Conservation (phyloP, 2,329 filamentous ascomycete species). For the Ilyonectria robusta region DNA sequence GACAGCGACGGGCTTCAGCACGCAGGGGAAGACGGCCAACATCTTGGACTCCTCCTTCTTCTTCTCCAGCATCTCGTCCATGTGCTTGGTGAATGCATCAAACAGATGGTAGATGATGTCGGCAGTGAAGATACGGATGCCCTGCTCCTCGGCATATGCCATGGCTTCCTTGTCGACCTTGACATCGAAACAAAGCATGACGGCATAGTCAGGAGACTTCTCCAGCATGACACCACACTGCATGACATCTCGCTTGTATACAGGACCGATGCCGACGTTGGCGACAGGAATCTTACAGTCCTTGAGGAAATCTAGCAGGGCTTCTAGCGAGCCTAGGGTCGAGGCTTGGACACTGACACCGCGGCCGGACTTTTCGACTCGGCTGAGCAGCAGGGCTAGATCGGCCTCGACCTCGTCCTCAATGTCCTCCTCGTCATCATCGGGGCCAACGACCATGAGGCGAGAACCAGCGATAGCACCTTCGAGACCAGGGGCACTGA, state of each 20-base stretch:
- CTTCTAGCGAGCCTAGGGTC: slow-evolving; percentile 96
- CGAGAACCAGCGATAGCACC: slow-evolving; percentile 96
- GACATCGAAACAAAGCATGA: slow-evolving; percentile 99
- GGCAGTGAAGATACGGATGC: slow-evolving; percentile 97
- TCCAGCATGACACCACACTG: slow-evolving; percentile 96
- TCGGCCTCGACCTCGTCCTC: slow-evolving; percentile 97
- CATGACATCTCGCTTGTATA: slow-evolving; percentile 98
- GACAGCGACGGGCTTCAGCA: slow-evolving; percentile 88
- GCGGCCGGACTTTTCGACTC: slow-evolving; percentile 91
- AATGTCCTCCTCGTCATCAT: slow-evolving; percentile 97
- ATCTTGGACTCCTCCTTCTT: slow-evolving; percentile 98
- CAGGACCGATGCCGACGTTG: slow-evolving; percentile 96
- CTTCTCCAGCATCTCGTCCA: slow-evolving; percentile 87
- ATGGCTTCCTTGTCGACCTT: slow-evolving; percentile 98
- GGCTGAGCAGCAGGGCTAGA: slow-evolving; percentile 89
- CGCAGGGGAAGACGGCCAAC: slow-evolving; percentile 96
- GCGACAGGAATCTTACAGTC: slow-evolving; percentile 97
- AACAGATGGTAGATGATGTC: slow-evolving; percentile 99
- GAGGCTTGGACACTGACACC: slow-evolving; percentile 98
- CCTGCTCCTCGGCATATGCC: slow-evolving; percentile 90
- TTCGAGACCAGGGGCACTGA: slow-evolving; percentile 95
- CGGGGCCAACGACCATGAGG: slow-evolving; percentile 91
- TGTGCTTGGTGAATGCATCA: slow-evolving; percentile 95
- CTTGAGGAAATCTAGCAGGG: slow-evolving; percentile 94
- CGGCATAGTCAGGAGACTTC: slow-evolving; percentile 94